phyloP scores from a whole-genome alignment of 768 basidiomycete genomes.

The Mrakia hoshinonis region DNA sequence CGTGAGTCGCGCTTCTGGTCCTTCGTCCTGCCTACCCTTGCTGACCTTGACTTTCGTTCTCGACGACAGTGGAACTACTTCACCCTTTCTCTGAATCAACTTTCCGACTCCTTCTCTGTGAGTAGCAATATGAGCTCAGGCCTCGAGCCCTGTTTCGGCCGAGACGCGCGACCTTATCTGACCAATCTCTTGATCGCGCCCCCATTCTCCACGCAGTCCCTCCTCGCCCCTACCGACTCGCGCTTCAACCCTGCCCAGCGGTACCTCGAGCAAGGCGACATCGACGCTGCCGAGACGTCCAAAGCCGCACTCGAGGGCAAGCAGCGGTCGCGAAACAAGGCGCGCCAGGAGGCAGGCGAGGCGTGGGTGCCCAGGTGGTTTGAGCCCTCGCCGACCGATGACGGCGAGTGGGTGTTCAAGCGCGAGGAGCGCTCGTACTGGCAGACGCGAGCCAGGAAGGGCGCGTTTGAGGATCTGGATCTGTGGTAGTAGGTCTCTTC shows the following conservation, averaged over 20 bases:
- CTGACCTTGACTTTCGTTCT: background rate
- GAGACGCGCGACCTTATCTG: background rate
- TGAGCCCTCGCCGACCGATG: constrained; percentile 45
- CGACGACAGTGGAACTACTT: constrained; percentile 22
- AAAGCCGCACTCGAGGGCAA: constrained; percentile 65
- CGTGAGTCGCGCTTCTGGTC: constrained; percentile 59
- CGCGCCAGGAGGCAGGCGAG: constrained; percentile 49
- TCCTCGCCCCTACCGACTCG: constrained; percentile 71
- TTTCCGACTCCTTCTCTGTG: constrained; percentile 15
- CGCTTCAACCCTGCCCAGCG: constrained; percentile 71
- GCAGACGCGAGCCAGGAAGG: background rate
- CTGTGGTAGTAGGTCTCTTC: constrained; percentile 1
- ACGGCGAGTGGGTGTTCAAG: constrained; percentile 61
- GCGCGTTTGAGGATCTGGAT: constrained; percentile 15
- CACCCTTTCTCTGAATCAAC: constrained; percentile 25
- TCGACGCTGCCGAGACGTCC: constrained; percentile 61
- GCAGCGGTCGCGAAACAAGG: constrained; percentile 63
- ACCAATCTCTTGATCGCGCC: background rate
- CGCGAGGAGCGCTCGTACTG: background rate
- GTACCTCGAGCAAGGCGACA: constrained; percentile 67
- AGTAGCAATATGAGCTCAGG: too few relatives aligned
- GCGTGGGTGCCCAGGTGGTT: constrained; percentile 61
- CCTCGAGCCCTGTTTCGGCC: background rate
- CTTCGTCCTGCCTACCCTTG: background rate
- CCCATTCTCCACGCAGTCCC: constrained; percentile 38